Percentiles rank a stretch among this genome's conserved stretches.
Evolutionary conservation across 2,329 filamentous ascomycete genomes (phyloP).

Genomic region (Alternaria incomplexa): DNA sequence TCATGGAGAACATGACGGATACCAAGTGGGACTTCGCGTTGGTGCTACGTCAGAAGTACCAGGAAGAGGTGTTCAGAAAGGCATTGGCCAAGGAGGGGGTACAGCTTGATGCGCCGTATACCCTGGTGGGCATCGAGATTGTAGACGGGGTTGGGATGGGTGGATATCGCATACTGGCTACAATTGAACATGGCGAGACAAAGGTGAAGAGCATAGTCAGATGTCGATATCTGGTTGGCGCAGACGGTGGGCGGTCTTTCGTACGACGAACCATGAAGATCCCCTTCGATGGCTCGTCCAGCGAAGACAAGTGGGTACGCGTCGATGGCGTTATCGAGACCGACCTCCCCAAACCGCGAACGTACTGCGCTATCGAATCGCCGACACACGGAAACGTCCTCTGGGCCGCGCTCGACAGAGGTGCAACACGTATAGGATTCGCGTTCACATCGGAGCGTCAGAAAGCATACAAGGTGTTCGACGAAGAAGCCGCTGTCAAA

Average conservation of each 20-base stretch:
- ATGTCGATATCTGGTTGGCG: slow-evolving; percentile 59
- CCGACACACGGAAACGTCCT: slow-evolving; percentile 62
- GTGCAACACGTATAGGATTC: slow-evolving; percentile 61
- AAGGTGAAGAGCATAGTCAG: slow-evolving; percentile 36
- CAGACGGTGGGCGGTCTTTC: slow-evolving; percentile 59
- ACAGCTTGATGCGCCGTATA: slow-evolving; percentile 44
- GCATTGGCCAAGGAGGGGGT: slow-evolving; percentile 48
- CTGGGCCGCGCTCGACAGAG: slow-evolving; percentile 61
- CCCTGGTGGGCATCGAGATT: slow-evolving; percentile 49
- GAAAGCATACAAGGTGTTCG: slow-evolving; percentile 44
- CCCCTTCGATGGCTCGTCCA: slow-evolving; percentile 57
- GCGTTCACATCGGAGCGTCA: slow-evolving; percentile 55
- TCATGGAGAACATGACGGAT: slow-evolving; percentile 61
- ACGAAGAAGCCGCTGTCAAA: slow-evolving; percentile 46
- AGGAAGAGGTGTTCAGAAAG: slow-evolving; percentile 60
- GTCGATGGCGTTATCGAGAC: slow-evolving; percentile 60
- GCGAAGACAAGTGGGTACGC: slow-evolving; percentile 61
- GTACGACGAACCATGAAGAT: slow-evolving; percentile 57
- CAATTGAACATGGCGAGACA: slow-evolving; percentile 37
- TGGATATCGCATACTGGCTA: slow-evolving; percentile 35
- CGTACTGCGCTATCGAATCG: slow-evolving; percentile 58
- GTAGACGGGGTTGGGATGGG: slow-evolving; percentile 39
- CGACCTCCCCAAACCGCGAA: slow-evolving; percentile 56
- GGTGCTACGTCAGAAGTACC: slow-evolving; percentile 63
- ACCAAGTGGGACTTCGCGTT: slow-evolving; percentile 60